These are phyloP conservation scores for Stropharia rugosoannulata DNA, from an alignment of 768 basidiomycete species.

Conservation along the genomic window DNA sequence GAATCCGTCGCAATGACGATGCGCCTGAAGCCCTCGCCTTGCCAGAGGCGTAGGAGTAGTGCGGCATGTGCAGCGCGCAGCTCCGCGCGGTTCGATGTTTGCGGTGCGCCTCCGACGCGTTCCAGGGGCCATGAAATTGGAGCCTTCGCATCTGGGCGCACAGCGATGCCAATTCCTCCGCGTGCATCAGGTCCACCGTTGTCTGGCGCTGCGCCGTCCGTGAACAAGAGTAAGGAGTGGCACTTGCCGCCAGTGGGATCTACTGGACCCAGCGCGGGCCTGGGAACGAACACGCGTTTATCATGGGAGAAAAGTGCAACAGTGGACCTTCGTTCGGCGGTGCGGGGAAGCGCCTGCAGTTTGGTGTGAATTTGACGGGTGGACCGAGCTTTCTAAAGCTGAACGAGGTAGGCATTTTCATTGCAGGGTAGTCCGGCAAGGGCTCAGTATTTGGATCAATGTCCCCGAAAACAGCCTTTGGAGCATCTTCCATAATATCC, in stretches of 20 bases:
- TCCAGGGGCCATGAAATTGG: neutral
- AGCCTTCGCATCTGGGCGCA: neutral
- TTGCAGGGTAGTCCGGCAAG: neutral
- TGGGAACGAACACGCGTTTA: constrained; percentile 1
- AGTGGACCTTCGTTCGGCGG: neutral
- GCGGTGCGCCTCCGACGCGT: neutral
- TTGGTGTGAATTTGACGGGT: neutral
- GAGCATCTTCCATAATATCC: too few relatives aligned
- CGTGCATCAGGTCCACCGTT: constrained; percentile 1
- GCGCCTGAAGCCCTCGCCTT: constrained; percentile 7
- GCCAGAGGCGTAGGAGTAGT: constrained; percentile 1
- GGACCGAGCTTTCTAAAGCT: neutral
- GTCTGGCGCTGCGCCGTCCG: constrained; percentile 1
- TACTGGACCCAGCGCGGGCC: neutral
- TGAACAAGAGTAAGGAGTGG: constrained; percentile 1
- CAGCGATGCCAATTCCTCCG: neutral
- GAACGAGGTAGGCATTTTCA: neutral
- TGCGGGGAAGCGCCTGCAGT: constrained; percentile 1
- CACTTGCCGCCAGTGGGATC: neutral
- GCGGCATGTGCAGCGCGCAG: constrained; percentile 7
- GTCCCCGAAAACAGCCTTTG: neutral
- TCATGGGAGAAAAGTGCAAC: neutral
- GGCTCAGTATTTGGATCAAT: neutral
- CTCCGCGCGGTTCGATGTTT: constrained; percentile 11
- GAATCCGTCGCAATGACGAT: constrained; percentile 13